A percentile compares a stretch with the other conserved stretches of the same genome.
Conservation (phyloP, 495 filamentous ascomycete species). For the Podospora fimiseda region DNA sequence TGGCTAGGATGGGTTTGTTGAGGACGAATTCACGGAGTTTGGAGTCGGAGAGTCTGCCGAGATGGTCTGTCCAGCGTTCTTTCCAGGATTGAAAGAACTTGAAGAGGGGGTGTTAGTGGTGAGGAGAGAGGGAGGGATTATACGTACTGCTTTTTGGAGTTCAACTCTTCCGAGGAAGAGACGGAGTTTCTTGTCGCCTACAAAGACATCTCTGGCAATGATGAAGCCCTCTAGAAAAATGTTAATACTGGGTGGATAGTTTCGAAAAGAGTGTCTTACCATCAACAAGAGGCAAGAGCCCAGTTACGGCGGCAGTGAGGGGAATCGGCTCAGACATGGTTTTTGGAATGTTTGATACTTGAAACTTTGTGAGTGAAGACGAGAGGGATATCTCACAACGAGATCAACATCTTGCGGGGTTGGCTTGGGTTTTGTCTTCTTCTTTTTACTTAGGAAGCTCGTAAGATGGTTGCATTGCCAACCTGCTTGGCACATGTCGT, state of each 20-base stretch:
- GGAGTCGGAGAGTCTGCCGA: background rate
- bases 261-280: constrained; percentile 1
- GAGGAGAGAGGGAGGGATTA: background rate
- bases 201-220: background rate
- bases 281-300: constrained; percentile 1
- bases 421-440: background rate
- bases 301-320: background rate
- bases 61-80: background rate
- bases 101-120: background rate
- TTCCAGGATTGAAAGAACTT: constrained; percentile 6
- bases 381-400: background rate
- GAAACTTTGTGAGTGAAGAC: background rate
- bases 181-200: background rate
- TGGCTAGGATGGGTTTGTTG: background rate
- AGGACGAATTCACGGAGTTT: background rate
- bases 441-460: background rate
- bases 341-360: background rate
- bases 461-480: background rate
- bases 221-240: constrained; percentile 1
- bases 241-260: background rate
- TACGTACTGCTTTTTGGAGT: background rate
- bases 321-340: constrained; percentile 2
- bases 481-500: background rate
- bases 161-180: constrained; percentile 1
- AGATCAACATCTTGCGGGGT: background rate